Base-by-base conservation (phyloP, 306 rosid species). In the Lupinus albus region DNA sequence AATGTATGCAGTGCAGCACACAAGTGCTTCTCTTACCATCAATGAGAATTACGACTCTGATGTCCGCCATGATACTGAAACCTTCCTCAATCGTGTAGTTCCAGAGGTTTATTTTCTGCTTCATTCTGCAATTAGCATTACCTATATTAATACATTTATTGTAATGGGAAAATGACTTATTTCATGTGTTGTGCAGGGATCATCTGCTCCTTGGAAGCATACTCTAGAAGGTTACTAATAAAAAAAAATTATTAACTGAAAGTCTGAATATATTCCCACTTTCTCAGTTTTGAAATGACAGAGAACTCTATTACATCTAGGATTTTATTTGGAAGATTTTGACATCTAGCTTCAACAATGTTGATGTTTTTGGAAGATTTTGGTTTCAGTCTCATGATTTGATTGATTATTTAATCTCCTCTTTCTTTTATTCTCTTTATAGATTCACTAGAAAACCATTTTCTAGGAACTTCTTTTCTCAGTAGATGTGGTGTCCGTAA, bases 1-100 rank as follows among this genome's bases (percentile, higher is more conserved):
- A 69, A 61, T 56, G 6, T 5, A 16, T 55, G 30, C 87, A 93
- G 98, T 89, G 86, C 98, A 89, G 67, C 98, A 93, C 78, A 93
- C 97, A 0, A 89, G 98, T 82, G 98, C 96, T 72, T 89, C 98
- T 42, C 98, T 89, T 42, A 93, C 94, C 18, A 89, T 93, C 82
- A 93, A 93, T 44, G 98, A 93, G 79, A 93, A 93, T 55, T 93
- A 93, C 30, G 97, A 93, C 67, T 78, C 94, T 14, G 95, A 93
- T 84, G 98, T 93, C 21, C 89, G 96, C 45, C 73, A 64, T 30
- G 98, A 93, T 55, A 88, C 97, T 5, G 96, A 93, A 78, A 88
- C 94, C 13, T 93, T 88, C 72, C 98, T 89, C 62, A 84, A 81
- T 67, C 73, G 42, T 28, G 62, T 93, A 16, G 97, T 93, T 64